A percentile compares a stretch with the other conserved stretches of the same genome.
These are phyloP conservation scores for Yarrowia keelungensis DNA, from an alignment of 805 yeast genomes.

Conservation along the genomic window DNA sequence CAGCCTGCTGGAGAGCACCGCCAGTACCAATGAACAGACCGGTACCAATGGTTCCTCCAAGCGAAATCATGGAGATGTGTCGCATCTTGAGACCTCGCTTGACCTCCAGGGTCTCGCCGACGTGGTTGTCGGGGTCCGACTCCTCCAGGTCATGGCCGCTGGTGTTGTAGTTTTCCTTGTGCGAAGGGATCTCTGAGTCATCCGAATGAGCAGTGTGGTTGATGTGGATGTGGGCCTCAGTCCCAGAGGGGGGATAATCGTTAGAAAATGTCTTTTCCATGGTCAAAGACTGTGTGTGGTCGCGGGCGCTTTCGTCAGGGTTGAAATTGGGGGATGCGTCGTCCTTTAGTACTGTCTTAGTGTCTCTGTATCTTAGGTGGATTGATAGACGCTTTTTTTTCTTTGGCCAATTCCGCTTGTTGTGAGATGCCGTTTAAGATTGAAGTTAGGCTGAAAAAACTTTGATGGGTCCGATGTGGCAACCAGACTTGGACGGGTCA, in stretches of 20 bases:
- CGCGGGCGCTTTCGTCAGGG: no score
- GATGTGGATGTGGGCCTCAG: constrained; percentile 19
- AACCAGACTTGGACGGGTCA: not conserved
- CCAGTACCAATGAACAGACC: constrained; percentile 80
- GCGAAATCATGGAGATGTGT: constrained; percentile 79
- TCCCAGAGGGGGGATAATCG: constrained; percentile 6
- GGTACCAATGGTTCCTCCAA: constrained; percentile 85
- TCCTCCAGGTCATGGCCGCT: constrained; percentile 34
- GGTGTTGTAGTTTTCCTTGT: constrained; percentile 29
- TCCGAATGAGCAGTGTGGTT: constrained; percentile 22
- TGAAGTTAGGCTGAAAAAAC: constrained; percentile 13
- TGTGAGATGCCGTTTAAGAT: constrained; percentile 35
- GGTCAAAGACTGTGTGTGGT: not conserved
- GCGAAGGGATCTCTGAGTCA: constrained; percentile 9
- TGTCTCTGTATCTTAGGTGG: not conserved
- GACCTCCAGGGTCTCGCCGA: constrained; percentile 38
- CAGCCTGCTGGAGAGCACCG: constrained; percentile 66
- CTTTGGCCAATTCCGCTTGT: constrained; percentile 9
- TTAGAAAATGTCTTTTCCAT: constrained; percentile 25
- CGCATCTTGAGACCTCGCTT: constrained; percentile 57
- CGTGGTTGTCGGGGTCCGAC: constrained; percentile 37
- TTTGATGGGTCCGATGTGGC: constrained; percentile 4
- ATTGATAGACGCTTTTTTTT: constrained; percentile 12
- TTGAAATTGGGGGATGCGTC: not conserved
- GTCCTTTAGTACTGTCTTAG: constrained; percentile 19